Evolutionary conservation across 2,329 filamentous ascomycete species (phyloP), one percentile per base, ranked within the genome.

Genomic region (Ilyonectria sp.): DNA sequence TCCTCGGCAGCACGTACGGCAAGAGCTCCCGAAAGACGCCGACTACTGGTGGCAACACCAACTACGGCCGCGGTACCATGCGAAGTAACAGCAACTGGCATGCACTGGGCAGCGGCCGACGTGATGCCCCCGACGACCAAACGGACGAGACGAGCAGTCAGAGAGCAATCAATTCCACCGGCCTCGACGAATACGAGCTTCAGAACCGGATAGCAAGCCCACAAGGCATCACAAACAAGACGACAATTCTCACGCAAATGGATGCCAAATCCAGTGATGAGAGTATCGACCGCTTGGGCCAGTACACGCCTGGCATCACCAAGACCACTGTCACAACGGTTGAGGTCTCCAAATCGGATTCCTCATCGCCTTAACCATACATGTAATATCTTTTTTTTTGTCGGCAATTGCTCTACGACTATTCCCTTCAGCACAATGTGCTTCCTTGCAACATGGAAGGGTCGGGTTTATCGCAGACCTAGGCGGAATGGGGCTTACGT

Each of bases 1-100:
- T 83, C 56, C 67, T 80, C 15, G 77, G 79, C 13, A 78, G 71
- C 52, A 71, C 68, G 1, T 77, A 78, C 50, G 78, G 78, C 29
- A 79, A 74, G 52, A 74, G 65, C 2, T 79, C 77, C 17, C 73
- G 71, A 43, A 75, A 73, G 60, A 75, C 73, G 1, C 71, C 70
- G n/a, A 74, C 69, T 13, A 73, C 74, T 4, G 70, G 68, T 4
- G 70, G 68, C 23, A 73, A 67, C n/a, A 71, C 68, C 6, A 69
- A 58, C 19, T 77, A 77, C 56, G 75, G 69, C 1, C 72, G 72
- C 0, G 73, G 76, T 0, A 75, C 73, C 8, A 26, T 75, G 1
- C 73, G 72, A 3, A 75, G 70, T 17, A 64, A 69, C 1, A 74
- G 65, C 17, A 76, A 74, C 43, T 74, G 75, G 76, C 72, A 73